Conservation (phyloP, 1,284 basidiomycete genomes). For the Trichosporon inkin region DNA sequence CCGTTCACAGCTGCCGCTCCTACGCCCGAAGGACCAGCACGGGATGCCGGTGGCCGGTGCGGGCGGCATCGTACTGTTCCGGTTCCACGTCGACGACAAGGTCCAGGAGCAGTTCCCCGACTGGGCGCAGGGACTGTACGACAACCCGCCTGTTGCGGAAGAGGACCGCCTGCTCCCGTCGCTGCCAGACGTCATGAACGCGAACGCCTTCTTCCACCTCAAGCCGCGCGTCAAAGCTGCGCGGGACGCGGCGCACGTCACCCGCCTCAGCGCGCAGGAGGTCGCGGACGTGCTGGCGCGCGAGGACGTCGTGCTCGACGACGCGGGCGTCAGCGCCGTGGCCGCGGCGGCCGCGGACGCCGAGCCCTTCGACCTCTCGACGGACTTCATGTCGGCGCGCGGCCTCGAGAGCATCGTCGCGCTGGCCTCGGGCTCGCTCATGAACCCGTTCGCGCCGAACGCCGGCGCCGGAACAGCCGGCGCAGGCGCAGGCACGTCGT, state of each 20-base stretch:
- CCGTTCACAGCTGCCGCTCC: slow-evolving; percentile 28
- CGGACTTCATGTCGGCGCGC: slow-evolving; percentile 25
- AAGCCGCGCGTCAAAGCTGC: slow-evolving; percentile 27
- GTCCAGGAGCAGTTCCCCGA: slow-evolving; percentile 38
- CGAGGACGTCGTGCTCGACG: slow-evolving; percentile 14
- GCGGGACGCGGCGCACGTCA: slow-evolving; percentile 20
- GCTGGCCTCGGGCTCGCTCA: slow-evolving; percentile 16
- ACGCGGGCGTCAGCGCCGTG: slow-evolving; percentile 13
- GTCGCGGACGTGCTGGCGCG: slow-evolving; percentile 29
- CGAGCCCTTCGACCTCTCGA: slow-evolving; percentile 21
- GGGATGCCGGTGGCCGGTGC: slow-evolving; percentile 37
- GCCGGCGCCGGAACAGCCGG: neutral
- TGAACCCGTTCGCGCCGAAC: slow-evolving; percentile 20
- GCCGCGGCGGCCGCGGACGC: slow-evolving; percentile 14
- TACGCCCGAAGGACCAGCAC: slow-evolving; percentile 37
- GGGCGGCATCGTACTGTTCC: slow-evolving; percentile 41
- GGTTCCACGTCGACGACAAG: slow-evolving; percentile 44
- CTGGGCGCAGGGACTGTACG: slow-evolving; percentile 46
- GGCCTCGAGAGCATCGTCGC: slow-evolving; percentile 26
- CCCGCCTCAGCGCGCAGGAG: slow-evolving; percentile 25
- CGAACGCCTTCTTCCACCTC: slow-evolving; percentile 29
- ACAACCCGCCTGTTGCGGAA: slow-evolving; percentile 43
- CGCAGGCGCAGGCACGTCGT: neutral
- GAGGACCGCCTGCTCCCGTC: slow-evolving; percentile 32
- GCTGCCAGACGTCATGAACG: slow-evolving; percentile 36